Evolutionary conservation across 1,284 basidiomycete species (phyloP).

Genomic region (Wallemia ichthyophaga): DNA sequence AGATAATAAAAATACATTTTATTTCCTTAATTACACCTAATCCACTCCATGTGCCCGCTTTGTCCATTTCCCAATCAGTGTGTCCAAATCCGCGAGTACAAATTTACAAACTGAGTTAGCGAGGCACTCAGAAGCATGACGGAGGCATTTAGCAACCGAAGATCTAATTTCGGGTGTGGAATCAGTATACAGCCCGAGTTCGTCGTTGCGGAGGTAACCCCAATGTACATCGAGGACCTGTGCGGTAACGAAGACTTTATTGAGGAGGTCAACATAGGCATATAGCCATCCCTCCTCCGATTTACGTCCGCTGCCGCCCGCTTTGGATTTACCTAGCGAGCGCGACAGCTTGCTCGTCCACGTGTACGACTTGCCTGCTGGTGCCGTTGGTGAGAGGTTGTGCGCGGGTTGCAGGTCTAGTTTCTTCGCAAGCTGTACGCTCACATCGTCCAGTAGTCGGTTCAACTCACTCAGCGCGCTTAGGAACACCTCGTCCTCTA

Average conservation of each 20-base stretch:
- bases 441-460: slow-evolving; percentile 8
- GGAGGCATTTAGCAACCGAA: slow-evolving; percentile 6
- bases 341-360: neutral
- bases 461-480: slow-evolving; percentile 11
- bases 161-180: slow-evolving; percentile 2
- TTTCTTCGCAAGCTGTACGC: slow-evolving; percentile 9
- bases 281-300: neutral
- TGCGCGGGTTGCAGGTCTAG: slow-evolving; percentile 4
- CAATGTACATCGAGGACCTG: slow-evolving; percentile 3
- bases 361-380: neutral
- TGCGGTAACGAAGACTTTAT: neutral
- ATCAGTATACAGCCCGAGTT: neutral
- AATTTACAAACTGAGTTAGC: slow-evolving; percentile 8
- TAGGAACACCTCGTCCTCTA: slow-evolving; percentile 5
- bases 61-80: slow-evolving; percentile 12
- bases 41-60: neutral
- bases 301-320: neutral
- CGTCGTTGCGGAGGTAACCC: slow-evolving; percentile 1
- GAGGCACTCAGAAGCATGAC: slow-evolving; percentile 7
- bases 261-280: neutral
- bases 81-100: slow-evolving; percentile 9
- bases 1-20: too few relatives aligned
- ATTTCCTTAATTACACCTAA: too few relatives aligned
- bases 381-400: neutral
- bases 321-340: neutral